phyloP scores from a whole-genome alignment of 352 stramenopile species.

The Ophiocytium majus region DNA sequence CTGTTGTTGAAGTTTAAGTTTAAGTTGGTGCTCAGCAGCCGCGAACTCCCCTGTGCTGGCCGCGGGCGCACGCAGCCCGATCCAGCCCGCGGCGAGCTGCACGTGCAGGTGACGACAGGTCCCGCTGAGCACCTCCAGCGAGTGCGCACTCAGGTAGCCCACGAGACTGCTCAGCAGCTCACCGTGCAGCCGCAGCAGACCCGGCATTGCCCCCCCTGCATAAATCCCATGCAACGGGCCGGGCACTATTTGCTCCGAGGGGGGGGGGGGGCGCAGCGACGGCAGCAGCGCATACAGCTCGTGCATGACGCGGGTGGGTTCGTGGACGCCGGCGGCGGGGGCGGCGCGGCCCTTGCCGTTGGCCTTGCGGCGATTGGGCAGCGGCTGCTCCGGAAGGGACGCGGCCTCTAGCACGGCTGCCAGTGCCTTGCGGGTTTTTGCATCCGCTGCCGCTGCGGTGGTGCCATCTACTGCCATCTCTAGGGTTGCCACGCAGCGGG shows the following conservation, averaged over 20 bases:
- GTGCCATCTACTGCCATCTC: too few species aligned
- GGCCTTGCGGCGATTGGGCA: background rate
- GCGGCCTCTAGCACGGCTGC: background rate
- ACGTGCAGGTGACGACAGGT: constrained; percentile 32
- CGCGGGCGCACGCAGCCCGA: constrained; percentile 15
- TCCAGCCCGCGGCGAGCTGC: constrained; percentile 12
- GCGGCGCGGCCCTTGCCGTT: background rate
- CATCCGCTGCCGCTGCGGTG: background rate
- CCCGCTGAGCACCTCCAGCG: constrained; percentile 34
- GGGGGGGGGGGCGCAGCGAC: too few species aligned
- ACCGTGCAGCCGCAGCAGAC: too few species aligned
- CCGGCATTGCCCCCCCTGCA: too few species aligned
- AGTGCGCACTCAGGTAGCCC: constrained; percentile 33
- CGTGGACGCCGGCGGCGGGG: background rate
- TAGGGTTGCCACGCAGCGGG: too few species aligned
- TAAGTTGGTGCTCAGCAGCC: too few species aligned
- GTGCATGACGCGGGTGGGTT: background rate
- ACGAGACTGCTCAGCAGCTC: background rate
- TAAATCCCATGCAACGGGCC: background rate
- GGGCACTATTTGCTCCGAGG: background rate
- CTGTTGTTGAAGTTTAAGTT: too few species aligned
- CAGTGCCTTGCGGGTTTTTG: background rate
- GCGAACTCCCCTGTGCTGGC: too few species aligned
- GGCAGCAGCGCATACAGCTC: background rate
- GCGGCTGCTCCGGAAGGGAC: background rate